Conservation (phyloP, 176 grass and related monocot genomes). For the Oryza coarctata region DNA sequence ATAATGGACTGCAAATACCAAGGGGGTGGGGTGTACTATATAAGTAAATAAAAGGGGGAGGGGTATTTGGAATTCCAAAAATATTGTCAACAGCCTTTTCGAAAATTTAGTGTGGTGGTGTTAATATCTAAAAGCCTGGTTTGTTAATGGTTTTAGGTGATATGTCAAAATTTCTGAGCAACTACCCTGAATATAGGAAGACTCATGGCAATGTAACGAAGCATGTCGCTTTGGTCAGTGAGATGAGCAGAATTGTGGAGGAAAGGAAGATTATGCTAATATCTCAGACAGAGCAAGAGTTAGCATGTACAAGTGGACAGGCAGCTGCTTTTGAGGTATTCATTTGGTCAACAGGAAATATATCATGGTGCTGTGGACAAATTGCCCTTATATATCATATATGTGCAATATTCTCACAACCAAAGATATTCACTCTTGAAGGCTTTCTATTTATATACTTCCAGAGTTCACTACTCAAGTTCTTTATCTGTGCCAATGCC, state of each 20-base stretch:
- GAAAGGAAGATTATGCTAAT: constrained; percentile 92
- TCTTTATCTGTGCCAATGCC: background rate
- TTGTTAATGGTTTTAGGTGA: constrained; percentile 60
- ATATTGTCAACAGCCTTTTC: constrained; percentile 10
- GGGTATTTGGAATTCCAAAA: background rate
- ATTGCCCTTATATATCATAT: constrained; percentile 6
- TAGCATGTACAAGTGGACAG: constrained; percentile 97
- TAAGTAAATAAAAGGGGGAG: background rate
- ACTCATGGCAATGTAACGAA: constrained; percentile 98
- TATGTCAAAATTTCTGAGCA: constrained; percentile 91
- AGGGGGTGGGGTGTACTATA: background rate
- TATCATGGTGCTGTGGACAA: constrained; percentile 8
- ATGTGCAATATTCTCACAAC: background rate
- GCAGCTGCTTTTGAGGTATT: constrained; percentile 86
- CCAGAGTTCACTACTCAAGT: background rate
- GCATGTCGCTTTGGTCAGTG: constrained; percentile 89
- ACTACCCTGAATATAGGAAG: constrained; percentile 93
- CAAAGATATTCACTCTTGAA: background rate
- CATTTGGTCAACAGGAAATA: background rate
- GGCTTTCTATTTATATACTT: background rate
- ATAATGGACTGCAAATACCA: constrained; percentile 2
- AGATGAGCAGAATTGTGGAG: constrained; percentile 97
- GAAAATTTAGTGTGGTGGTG: background rate
- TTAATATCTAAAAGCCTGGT: constrained; percentile 3
- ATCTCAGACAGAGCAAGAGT: constrained; percentile 95